Base-by-base conservation (phyloP, 2,329 filamentous ascomycete genomes). In the Penicillium sp. region DNA sequence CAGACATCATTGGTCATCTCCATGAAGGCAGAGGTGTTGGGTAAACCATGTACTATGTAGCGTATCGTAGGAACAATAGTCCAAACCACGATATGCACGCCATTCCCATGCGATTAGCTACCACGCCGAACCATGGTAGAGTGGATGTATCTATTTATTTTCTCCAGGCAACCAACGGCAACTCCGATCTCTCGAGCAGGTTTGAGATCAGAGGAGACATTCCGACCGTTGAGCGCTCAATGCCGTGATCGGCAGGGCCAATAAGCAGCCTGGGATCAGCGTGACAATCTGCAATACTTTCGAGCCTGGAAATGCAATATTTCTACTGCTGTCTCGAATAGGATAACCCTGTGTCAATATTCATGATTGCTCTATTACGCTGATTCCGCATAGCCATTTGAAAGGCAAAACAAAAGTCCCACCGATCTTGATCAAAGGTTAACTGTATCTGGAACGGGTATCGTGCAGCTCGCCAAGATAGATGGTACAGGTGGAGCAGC, bases 381-480 rank as follows among this genome's bases (percentile, higher is more conserved):
- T n/a, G 18, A 35, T 36, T 50, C n/a, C 7, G 18, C 0, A 14
- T 7, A 4, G 35, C 27, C 24, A 49, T 51, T 27, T 18, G 18
- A 19, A 37, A 37, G 37, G 24, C 27, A 35, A 35, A 36, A 41
- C 9, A 44, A 13, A 44, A 16, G 40, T 11, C 40, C 55, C 47
- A 46, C 47, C 24, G 6, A 22, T 31, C 39, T 27, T 24, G 33
- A 27, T 49, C 19, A 16, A 47, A 43, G 39, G 39, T 47, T 50
- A 54, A 54, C 61, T 62, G 52, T 50, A 55, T 58, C 61, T 62
- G 52, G 59, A 62, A 60, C 57, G 59, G 56, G 57, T 37, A 55
- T 19, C 41, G 46, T 65, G 64, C 60, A 63, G 41, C 44, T 60
- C 49, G 65, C 64, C 61, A 56, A 59, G 53, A 49, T 40, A 47